A percentile compares a stretch with the other conserved stretches of the same genome.
These are phyloP conservation scores for Apium graveolens DNA, from an alignment of 129 eudicot species.

Conservation along the genomic window DNA sequence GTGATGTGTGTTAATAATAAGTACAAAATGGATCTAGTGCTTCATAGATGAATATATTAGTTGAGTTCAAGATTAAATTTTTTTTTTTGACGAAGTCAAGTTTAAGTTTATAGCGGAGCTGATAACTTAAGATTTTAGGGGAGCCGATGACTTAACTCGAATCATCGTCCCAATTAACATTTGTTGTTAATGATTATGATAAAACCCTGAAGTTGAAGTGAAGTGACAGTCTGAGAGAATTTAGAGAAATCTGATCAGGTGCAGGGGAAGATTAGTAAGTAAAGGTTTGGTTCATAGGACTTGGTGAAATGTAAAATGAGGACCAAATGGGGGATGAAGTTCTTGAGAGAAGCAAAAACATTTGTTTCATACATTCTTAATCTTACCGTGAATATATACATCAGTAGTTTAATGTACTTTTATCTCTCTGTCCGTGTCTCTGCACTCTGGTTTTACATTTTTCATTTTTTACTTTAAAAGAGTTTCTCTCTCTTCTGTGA, in stretches of 20 bases:
- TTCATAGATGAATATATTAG: too few species aligned
- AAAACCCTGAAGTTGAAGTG: not conserved
- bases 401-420: constrained; percentile 1
- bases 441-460: not conserved
- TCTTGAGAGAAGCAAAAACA: not conserved
- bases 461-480: too few species aligned
- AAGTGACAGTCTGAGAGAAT: not conserved
- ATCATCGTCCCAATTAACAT: too few species aligned
- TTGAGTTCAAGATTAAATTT: too few species aligned
- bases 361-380: constrained; percentile 9
- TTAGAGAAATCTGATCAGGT: not conserved
- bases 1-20: too few species aligned
- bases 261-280: not conserved
- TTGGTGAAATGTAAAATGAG: not conserved
- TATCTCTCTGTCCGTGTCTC: not conserved
- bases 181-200: not conserved
- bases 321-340: not conserved
- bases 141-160: not conserved
- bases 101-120: too few species aligned
- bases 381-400: constrained; percentile 3
- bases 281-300: not conserved
- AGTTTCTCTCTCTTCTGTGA: constrained; percentile 9
- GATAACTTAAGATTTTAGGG: not conserved
- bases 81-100: too few species aligned
- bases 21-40: too few species aligned